A percentile compares a stretch with the other conserved stretches of the same genome.
Evolutionary conservation across 2,329 filamentous ascomycete species (phyloP).

Genomic region (Aspergillus amoenus): DNA sequence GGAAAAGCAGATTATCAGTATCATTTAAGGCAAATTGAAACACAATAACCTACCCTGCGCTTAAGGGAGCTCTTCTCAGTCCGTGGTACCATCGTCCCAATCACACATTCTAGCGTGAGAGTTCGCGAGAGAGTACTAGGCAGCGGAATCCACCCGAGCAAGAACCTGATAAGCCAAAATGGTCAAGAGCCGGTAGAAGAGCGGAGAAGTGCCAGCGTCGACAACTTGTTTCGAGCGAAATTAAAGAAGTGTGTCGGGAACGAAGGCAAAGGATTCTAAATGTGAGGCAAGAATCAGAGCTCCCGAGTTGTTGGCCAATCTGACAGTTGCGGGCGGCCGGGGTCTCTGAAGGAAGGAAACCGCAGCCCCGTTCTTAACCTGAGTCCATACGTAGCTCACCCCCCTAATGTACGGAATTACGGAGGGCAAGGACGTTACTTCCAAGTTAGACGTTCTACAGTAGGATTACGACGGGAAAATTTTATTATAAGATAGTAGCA

Average conservation of each 20-base stretch:
- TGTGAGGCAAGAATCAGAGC: background rate
- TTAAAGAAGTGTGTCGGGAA: background rate
- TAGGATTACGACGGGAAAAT: too few species aligned
- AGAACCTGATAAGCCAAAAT: background rate
- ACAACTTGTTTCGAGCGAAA: background rate
- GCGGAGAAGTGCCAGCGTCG: background rate
- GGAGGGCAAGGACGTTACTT: too few species aligned
- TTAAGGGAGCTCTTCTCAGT: constrained; percentile 82
- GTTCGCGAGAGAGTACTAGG: background rate
- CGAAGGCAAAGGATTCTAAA: background rate
- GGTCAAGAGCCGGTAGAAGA: background rate
- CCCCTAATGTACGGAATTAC: background rate
- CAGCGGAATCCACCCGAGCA: background rate
- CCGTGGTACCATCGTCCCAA: constrained; percentile 45
- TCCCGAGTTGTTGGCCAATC: background rate
- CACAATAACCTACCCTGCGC: constrained; percentile 59
- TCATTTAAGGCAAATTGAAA: constrained; percentile 17
- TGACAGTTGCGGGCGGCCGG: background rate
- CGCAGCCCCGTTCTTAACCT: background rate
- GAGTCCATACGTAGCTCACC: background rate
- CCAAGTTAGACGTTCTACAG: too few species aligned
- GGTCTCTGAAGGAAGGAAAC: background rate
- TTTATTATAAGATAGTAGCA: too few species aligned
- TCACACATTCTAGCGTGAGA: constrained; percentile 5
- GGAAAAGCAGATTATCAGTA: constrained; percentile 26